Evolutionary conservation across 805 yeast species (phyloP), one percentile per base, ranked within the genome.

Genomic region (Teunomyces panamensis): DNA sequence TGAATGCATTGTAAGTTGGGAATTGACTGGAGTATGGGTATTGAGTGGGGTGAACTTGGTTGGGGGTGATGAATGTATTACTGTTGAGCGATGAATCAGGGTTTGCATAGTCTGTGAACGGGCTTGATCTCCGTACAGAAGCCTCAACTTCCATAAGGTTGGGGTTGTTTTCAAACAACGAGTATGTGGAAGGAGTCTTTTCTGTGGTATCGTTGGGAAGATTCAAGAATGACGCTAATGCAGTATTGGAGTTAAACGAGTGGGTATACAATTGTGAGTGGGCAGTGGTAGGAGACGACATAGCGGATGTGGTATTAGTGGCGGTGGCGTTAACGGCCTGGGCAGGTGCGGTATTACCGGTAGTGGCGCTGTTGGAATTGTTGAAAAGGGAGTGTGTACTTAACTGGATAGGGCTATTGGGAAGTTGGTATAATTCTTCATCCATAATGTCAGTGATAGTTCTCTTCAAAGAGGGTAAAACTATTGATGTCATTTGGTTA

Each of bases 381-480:
- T n/a, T 14, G 29, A 16, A 33, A n/a, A 26, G 28, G 30, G 33
- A 27, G 32, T 30, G 39, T 20, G 17, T 26, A 47, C 39, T 49
- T 14, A 49, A 30, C 39, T 49, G 52, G 20, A 53, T 49, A 16
- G 58, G 58, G 35, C 56, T 59, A 41, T 57, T 60, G 9, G 74
- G 73, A 24, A 62, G 52, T 42, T 72, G 77, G 53, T 79, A 80
- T 28, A 81, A 64, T 50, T 81, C 86, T 47, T 81, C 85, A 51
- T 81, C 85, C 74, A 80, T 73, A 16, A 80, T 76, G 51, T 80
- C 85, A 13, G 81, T 77, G 46, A 79, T 60, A 16, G 84, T 71
- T 55, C 81, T 75, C 59, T 78, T 77, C 35, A 78, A 65, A 11
- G 67, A 63, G 24, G 84, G 84, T 49, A 77, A 70, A 17, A 68